A percentile compares a stretch with the other conserved stretches of the same genome.
These are phyloP conservation scores for Pythium coloratum DNA, from an alignment of 352 stramenopile species.

Conservation along the genomic window DNA sequence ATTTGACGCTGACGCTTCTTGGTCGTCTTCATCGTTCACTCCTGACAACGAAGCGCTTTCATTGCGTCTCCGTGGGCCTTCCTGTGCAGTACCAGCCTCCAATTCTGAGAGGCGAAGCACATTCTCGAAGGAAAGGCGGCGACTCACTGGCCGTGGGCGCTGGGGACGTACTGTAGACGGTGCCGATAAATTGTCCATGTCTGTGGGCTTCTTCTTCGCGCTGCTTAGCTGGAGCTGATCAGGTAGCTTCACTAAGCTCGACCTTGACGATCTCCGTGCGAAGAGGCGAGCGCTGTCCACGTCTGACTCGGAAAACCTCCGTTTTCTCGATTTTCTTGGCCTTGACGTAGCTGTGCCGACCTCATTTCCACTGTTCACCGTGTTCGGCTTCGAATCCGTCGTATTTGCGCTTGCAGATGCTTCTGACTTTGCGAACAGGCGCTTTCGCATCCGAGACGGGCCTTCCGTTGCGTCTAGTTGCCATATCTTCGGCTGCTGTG, in stretches of 20 bases:
- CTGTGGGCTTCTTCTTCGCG: not conserved
- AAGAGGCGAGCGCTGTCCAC: not conserved
- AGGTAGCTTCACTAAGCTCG: not conserved
- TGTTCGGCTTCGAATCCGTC: not conserved
- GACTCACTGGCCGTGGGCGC: slow-evolving; percentile 16
- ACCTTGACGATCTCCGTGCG: not conserved
- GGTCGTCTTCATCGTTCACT: slow-evolving; percentile 27
- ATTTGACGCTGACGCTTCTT: slow-evolving; percentile 14
- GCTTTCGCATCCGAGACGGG: slow-evolving; percentile 64
- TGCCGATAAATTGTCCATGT: not conserved
- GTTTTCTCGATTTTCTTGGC: not conserved
- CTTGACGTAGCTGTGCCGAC: not conserved
- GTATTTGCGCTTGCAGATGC: no score
- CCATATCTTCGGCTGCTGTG: slow-evolving; percentile 25
- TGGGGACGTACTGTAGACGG: no score
- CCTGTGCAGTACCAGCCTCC: not conserved
- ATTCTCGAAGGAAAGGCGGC: slow-evolving; percentile 22
- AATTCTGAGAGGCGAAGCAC: slow-evolving; percentile 3
- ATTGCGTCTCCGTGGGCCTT: not conserved
- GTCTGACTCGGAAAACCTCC: slow-evolving; percentile 24
- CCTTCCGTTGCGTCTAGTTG: slow-evolving; percentile 70
- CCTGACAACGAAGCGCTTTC: slow-evolving; percentile 5
- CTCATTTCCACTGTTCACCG: not conserved
- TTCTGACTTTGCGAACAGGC: slow-evolving; percentile 30
- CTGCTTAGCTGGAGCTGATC: slow-evolving; percentile 17